Conservation (phyloP, 2,329 filamentous ascomycete genomes). For the Gaeumannomyces tritici region DNA sequence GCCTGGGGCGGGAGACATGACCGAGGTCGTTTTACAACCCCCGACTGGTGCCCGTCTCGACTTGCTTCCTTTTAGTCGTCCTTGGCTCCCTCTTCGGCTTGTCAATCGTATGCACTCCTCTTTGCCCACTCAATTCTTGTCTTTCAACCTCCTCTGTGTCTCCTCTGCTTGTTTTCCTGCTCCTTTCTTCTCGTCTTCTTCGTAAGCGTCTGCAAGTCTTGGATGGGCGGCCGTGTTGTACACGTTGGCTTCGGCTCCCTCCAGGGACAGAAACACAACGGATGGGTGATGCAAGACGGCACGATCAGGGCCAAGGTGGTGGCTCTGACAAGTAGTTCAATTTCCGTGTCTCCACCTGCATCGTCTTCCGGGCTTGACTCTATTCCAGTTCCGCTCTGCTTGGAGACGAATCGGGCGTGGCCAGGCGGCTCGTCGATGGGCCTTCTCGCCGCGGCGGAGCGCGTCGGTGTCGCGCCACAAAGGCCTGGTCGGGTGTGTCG, state of each 20-base stretch:
- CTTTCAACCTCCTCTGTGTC: background rate
- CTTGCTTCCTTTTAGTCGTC: background rate
- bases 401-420: background rate
- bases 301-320: background rate
- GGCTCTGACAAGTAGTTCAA: background rate
- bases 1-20: slow-evolving; percentile 1
- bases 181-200: background rate
- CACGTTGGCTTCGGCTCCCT: too few species aligned
- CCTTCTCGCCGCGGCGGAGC: background rate
- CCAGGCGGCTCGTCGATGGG: background rate
- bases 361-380: background rate
- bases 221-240: too few species aligned
- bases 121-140: background rate
- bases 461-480: background rate
- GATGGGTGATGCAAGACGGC: background rate
- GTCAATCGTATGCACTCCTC: background rate
- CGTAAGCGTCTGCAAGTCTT: too few species aligned
- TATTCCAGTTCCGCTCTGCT: background rate
- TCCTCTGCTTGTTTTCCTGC: background rate
- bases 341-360: background rate
- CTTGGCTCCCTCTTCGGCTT: background rate
- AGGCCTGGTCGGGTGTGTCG: too few species aligned
- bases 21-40: background rate
- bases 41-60: background rate
- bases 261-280: background rate